Percentiles rank a stretch among this genome's conserved stretches.
Conservation (phyloP, 352 stramenopile genomes). For the Pythium plurisporium region DNA sequence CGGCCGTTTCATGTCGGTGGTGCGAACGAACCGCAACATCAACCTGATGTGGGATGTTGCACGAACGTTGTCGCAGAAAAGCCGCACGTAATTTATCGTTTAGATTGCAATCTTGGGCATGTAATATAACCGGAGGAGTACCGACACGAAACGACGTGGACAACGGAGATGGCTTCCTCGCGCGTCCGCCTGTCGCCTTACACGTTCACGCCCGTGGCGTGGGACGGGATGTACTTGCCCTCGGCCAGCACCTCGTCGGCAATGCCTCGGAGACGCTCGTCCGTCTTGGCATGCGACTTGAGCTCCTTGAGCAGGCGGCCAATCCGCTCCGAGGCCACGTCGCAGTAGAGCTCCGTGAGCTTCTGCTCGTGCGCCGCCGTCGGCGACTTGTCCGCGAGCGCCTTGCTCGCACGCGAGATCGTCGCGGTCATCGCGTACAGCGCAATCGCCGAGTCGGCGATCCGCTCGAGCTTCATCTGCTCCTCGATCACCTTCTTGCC, state of each 20-base stretch:
- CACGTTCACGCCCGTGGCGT: constrained; percentile 71
- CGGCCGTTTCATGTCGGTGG: constrained; percentile 13
- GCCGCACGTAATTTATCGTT: constrained; percentile 22
- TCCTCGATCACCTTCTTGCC: constrained; percentile 87
- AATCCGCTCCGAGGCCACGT: constrained; percentile 68
- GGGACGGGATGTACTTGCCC: constrained; percentile 74
- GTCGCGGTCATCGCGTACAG: constrained; percentile 86
- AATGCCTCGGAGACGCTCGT: constrained; percentile 70
- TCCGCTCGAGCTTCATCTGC: constrained; percentile 82
- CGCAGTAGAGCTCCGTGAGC: constrained; percentile 77
- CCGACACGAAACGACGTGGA: constrained; percentile 7
- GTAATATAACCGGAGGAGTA: constrained; percentile 16
- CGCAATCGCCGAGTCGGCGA: constrained; percentile 80
- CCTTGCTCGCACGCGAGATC: constrained; percentile 74
- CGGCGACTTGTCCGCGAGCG: constrained; percentile 43
- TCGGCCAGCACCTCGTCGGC: constrained; percentile 70
- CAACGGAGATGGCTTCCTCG: neutral
- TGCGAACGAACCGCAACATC: neutral
- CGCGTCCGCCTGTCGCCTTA: constrained; percentile 21
- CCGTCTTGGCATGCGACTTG: constrained; percentile 53
- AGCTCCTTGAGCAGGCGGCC: constrained; percentile 51
- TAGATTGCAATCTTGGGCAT: constrained; percentile 18
- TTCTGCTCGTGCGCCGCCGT: constrained; percentile 73
- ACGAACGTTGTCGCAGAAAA: constrained; percentile 8
- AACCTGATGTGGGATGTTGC: constrained; percentile 8